Evolutionary conservation across 164 flowering plant species (phyloP).

Genomic region (Aristolochia contorta): DNA sequence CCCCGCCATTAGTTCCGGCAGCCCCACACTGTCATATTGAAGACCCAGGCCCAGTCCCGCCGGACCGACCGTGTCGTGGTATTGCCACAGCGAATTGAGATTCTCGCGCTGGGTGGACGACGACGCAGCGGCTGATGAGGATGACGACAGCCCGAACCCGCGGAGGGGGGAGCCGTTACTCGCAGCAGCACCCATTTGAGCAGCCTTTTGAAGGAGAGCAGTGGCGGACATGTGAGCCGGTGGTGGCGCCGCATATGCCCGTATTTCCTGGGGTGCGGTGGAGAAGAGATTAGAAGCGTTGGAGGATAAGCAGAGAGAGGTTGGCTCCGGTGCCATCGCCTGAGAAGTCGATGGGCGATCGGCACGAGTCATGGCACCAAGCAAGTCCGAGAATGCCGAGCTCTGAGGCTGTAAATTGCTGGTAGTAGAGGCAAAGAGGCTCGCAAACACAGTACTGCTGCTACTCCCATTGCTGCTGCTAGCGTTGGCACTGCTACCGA

Average conservation of each 20-base stretch:
- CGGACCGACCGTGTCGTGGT: constrained; percentile 9
- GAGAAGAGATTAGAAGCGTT: constrained; percentile 6
- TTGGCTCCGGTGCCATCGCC: constrained; percentile 3
- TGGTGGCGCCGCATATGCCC: constrained; percentile 22
- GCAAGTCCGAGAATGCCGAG: constrained; percentile 22
- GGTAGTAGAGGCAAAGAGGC: constrained; percentile 35
- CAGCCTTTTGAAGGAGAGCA: constrained; percentile 69
- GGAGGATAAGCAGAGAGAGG: constrained; percentile 10
- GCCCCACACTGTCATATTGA: constrained; percentile 13
- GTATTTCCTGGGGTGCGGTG: constrained; percentile 7
- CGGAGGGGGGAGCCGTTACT: constrained; percentile 46
- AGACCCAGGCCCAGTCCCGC: constrained; percentile 32
- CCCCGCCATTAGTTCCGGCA: constrained; percentile 28
- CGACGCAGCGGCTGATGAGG: constrained; percentile 20
- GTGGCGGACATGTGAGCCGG: constrained; percentile 67
- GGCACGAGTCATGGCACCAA: constrained; percentile 21
- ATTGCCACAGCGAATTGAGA: constrained; percentile 14
- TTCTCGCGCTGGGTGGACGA: constrained; percentile 12
- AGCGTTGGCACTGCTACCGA: constrained; percentile 7
- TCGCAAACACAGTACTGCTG: constrained; percentile 32
- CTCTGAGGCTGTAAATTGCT: constrained; percentile 13
- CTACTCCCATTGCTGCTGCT: constrained; percentile 6
- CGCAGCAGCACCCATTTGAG: constrained; percentile 58
- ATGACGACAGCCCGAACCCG: constrained; percentile 19
- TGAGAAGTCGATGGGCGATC: constrained; percentile 10